Percentiles rank a stretch among this genome's conserved stretches.
These are phyloP conservation scores for Helenozyma rhizophorensis DNA, from an alignment of 805 yeast genomes.

Conservation along the genomic window DNA sequence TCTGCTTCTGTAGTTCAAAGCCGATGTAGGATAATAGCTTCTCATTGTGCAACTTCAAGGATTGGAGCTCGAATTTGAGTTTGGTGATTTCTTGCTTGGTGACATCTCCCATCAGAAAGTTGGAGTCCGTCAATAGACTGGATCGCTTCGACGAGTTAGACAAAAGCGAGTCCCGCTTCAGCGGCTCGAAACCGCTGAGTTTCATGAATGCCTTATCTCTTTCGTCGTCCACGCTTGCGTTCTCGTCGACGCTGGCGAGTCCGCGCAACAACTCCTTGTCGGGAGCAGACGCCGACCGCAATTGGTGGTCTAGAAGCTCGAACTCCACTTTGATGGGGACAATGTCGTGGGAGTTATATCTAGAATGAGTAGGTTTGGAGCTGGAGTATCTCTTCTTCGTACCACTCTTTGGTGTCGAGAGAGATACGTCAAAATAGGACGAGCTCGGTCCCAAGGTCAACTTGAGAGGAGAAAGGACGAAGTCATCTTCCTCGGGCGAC, in stretches of 20 bases:
- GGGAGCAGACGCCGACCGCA: conserved; percentile 27
- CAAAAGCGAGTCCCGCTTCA: conserved; percentile 15
- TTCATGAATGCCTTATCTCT: conserved; percentile 25
- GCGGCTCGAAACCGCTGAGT: conserved; percentile 22
- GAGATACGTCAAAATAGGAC: conserved; percentile 16
- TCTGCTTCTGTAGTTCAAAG: conserved; percentile 48
- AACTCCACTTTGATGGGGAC: conserved; percentile 42
- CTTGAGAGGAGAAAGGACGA: conserved; percentile 40
- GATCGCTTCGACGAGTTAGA: conserved; percentile 31
- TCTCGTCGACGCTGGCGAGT: conserved; percentile 13
- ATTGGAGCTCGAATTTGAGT: conserved; percentile 49
- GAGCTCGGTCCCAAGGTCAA: conserved; percentile 22
- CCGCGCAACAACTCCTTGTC: conserved; percentile 16
- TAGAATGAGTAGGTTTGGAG: conserved; percentile 30
- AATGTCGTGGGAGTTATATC: conserved; percentile 41
- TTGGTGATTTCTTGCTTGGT: conserved; percentile 47
- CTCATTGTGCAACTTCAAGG: conserved; percentile 52
- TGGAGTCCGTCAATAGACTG: conserved; percentile 22
- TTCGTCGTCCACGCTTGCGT: conserved; percentile 14
- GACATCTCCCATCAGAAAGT: conserved; percentile 19
- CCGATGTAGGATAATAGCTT: conserved; percentile 55
- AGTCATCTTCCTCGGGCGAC: conserved; percentile 26
- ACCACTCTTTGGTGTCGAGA: conserved; percentile 6
- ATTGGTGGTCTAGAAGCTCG: conserved; percentile 20
- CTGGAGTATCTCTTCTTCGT: conserved; percentile 23